Base-by-base conservation (phyloP, 768 basidiomycete genomes). In the Collybiopsis luxurians region DNA sequence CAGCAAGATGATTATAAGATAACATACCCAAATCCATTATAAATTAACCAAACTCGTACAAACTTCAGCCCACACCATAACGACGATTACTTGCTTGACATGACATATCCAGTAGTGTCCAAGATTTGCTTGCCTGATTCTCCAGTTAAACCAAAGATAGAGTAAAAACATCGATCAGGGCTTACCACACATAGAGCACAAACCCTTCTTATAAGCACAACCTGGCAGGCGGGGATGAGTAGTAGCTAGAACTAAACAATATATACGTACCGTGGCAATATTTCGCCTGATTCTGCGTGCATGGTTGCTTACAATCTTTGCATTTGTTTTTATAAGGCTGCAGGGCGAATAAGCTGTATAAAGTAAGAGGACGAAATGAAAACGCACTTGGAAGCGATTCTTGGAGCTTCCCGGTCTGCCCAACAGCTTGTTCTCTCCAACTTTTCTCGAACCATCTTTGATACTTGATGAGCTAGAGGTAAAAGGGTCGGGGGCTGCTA, bases 401-500 rank as follows among this genome's bases (percentile, higher is more conserved):
- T 83, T 90, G 53, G 86, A 86, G 59, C 79, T 82, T 28, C 86
- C 87, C 28, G 86, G 86, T 34, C 87, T 79, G 53, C 77, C 75
- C 44, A 90, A 74, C 27, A 92, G 82, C 75, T 92, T 92, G 75
- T 92, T 93, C 78, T 90, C 91, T 59, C 88, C 89, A 39, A 93
- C 81, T 71, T 81, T 92, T 60, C 92, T 81, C 28, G 85, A 82
- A 47, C 90, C 90, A 17, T 87, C 87, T 74, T 88, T 92, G 73
- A 92, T 87, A 60, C 85, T 83, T 49, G 73, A 72, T 2, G 88
- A 85, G 45, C 87, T 86, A 11, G 90, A 80, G 30, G 79, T 80
- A 73, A 92, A 94, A 39, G 92, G 92, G 74, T 94, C 92, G 46
- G 92, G 92, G 2, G 92, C 92, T 55, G 92, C 92, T 44, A 94